Percentiles rank a stretch among this genome's conserved stretches.
phyloP scores from a whole-genome alignment of 768 basidiomycete genomes.

The Termitomyces sp. region DNA sequence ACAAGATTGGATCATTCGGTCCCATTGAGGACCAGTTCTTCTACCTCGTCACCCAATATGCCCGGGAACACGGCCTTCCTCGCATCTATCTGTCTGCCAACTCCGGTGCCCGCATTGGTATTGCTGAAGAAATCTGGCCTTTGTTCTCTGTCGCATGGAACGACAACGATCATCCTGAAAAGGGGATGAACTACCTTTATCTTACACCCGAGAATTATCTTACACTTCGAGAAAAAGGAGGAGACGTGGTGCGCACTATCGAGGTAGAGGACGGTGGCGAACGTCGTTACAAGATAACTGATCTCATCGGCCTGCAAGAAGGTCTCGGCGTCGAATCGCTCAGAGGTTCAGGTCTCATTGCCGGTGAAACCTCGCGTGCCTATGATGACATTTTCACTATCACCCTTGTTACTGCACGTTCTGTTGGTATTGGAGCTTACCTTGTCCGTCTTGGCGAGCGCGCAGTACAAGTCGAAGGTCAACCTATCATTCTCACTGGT shows the following conservation, averaged over 20 bases:
- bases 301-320: conserved; percentile 95
- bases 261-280: conserved; percentile 88
- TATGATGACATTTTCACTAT: conserved; percentile 99
- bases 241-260: conserved; percentile 68
- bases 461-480: conserved; percentile 97
- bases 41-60: conserved; percentile 90
- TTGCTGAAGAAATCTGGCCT: conserved; percentile 87
- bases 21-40: conserved; percentile 96
- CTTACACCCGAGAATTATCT: conserved; percentile 89
- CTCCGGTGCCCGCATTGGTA: conserved; percentile 94
- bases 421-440: conserved; percentile 98
- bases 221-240: conserved; percentile 83
- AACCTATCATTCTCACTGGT: conserved; percentile 98
- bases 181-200: conserved; percentile 95
- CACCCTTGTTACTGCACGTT: conserved; percentile 96
- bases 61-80: conserved; percentile 81
- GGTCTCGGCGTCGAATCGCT: conserved; percentile 96
- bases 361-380: conserved; percentile 95
- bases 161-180: conserved; percentile 76
- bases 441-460: conserved; percentile 97
- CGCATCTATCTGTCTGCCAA: conserved; percentile 98
- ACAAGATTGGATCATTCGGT: conserved; percentile 97
- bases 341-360: conserved; percentile 95
- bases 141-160: conserved; percentile 93
- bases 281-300: conserved; percentile 88